Evolutionary conservation across 164 flowering plant species (phyloP), one percentile per base, ranked within the genome.

Genomic region (Vitis cinerea): DNA sequence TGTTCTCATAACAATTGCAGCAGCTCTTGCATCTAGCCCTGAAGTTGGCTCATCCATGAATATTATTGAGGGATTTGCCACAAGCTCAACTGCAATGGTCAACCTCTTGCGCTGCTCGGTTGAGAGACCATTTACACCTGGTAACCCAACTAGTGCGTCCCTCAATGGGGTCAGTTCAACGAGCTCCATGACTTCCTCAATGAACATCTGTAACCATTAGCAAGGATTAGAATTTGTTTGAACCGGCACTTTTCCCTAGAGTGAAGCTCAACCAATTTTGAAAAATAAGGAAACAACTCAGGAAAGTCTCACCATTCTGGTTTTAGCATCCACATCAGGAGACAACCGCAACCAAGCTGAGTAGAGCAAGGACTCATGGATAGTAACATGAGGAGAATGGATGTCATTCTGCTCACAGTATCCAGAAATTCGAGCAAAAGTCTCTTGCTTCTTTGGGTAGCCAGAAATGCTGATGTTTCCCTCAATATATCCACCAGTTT

Each of bases 1-100:
- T 1, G 90, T 82, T 72, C 90, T 80, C 90, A 85, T 87, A 61
- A 87, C 88, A 69, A 87, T 83, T 2, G 90, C 90, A 10, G 90
- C 90, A 52, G 88, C 90, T 75, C 91, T 77, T 10, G 91, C 91
- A 81, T 87, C 91, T 0, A 87, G 80, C 16, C 91, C 91, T 27
- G 91, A 85, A 12, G 91, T 87, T 65, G 91, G 91, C 65, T 87
- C 91, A 68, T 87, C 89, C 87, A 87, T 82, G 78, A 87, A 87
- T 55, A 87, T 85, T 29, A 85, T 84, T 9, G 89, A 87, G 0
- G 91, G 89, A 63, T 87, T 87, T 0, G 90, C 88, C 53, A 87
- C 88, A 1, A 85, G 82, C 78, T 85, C 90, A 23, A 87, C 90
- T 10, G 90, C 86, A 37, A 85, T 87, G 8, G 90, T 87, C 9